Evolutionary conservation across 2,329 filamentous ascomycete species (phyloP).

Genomic region (Nothopassalora personata): DNA sequence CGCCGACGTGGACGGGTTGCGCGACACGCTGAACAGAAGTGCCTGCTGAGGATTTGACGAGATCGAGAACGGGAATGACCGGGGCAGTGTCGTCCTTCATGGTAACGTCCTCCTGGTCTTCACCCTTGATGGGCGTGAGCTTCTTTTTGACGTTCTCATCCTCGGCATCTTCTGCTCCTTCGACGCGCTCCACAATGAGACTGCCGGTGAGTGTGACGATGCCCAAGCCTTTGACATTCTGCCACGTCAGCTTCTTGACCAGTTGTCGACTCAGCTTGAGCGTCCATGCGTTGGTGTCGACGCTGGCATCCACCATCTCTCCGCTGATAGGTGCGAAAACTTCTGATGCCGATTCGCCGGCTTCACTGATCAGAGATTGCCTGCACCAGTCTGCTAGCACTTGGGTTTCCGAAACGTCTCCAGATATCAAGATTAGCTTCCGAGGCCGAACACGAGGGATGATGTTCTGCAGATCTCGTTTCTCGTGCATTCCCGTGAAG

Average conservation of each 20-base stretch:
- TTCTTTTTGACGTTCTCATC: conserved; percentile 49
- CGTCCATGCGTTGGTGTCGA: conserved; percentile 96
- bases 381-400: conserved; percentile 75
- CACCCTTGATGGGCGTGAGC: conserved; percentile 46
- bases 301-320: conserved; percentile 74
- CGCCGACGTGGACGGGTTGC: conserved; percentile 89
- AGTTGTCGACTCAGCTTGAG: conserved; percentile 82
- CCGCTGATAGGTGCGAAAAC: conserved; percentile 81
- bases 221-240: conserved; percentile 81
- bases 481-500: conserved; percentile 87
- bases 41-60: conserved; percentile 54
- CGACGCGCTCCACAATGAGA: conserved; percentile 48
- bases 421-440: conserved; percentile 88
- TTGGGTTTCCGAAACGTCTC: conserved; percentile 70
- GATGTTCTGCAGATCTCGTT: conserved; percentile 87
- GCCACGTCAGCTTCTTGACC: conserved; percentile 86
- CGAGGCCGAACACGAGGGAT: conserved; percentile 90
- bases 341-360: conserved; percentile 19
- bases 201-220: conserved; percentile 88
- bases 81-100: conserved; percentile 3
- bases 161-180: conserved; percentile 36
- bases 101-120: conserved; percentile 30
- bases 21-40: conserved; percentile 46
- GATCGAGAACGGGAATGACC: conserved; percentile 53
- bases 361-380: conserved; percentile 49